Base-by-base conservation (phyloP, 2,329 filamentous ascomycete genomes). In the Endothia cerciana region DNA sequence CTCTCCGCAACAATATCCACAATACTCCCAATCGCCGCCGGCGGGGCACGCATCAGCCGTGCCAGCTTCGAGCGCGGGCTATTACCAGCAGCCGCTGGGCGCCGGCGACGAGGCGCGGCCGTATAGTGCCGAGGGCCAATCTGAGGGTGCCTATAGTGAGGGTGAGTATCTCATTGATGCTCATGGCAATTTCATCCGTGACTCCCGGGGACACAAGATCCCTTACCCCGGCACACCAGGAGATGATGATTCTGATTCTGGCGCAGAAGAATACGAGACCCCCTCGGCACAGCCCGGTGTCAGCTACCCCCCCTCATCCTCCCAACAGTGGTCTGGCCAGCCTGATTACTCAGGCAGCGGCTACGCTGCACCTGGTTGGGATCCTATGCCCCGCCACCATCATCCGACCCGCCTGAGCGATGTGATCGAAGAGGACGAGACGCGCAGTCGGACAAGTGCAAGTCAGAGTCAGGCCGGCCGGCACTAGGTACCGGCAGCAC, bases 401-500 rank as follows among this genome's bases (percentile, higher is more conserved):
- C 93, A 97, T 77, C 93, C 93, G 0, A 97, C 93, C 10, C 83
- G 94, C 65, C 81, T 97, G 69, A 97, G 93, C 76, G 93, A 97
- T 77, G 93, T 97, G 36, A 84, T 95, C 38, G 91, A 93, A 74
- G 93, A 93, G 74, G 90, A 96, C 69, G 92, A 95, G 71, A 92
- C 96, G 77, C 84, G 88, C 60, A 92, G 91, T 74, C 86, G 91
- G 28, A 92, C 90, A 17, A 91, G 90, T 71, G 88, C 88, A 13
- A 89, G 88, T 74, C 85, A 88, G 68, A 90, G 88, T 74, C 85
- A 88, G 68, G 77, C 83, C 69, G 88, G 85, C 73, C 84, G 85
- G 22, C 74, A 72, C 38, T 76, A 69, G 66, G 43, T 45, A 53
- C 40, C 45, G 41, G 36, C 36, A 15, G 30, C 49, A 33, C 17